These are phyloP conservation scores for Penicillium cosmopolitanum DNA, from an alignment of 495 filamentous ascomycete species.

Conservation along the genomic window DNA sequence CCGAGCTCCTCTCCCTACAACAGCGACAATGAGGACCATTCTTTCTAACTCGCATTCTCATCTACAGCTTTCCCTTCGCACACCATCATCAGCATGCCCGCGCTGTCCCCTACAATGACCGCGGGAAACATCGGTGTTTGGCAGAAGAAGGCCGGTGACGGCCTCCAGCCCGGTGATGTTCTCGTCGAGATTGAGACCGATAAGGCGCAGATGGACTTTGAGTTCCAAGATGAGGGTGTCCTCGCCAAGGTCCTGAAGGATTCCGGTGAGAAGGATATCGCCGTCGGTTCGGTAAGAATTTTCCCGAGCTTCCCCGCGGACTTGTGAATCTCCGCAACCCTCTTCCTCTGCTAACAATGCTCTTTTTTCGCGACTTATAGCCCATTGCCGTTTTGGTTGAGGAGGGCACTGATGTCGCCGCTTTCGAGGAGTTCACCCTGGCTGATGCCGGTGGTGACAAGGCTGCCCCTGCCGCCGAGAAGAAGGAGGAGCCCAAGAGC, in stretches of 20 bases:
- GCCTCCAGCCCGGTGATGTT: conserved; percentile 90
- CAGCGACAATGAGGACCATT: not conserved
- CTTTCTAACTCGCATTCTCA: not conserved
- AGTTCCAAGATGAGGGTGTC: conserved; percentile 98
- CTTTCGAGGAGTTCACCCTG: conserved; percentile 86
- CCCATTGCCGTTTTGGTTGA: conserved; percentile 96
- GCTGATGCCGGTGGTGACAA: conserved; percentile 91
- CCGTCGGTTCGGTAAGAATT: conserved; percentile 86
- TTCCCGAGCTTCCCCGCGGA: conserved; percentile 32
- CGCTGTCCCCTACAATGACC: conserved; percentile 96
- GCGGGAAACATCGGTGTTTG: conserved; percentile 95
- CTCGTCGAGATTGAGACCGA: conserved; percentile 99
- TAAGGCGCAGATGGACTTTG: conserved; percentile 99
- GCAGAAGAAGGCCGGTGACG: conserved; percentile 96
- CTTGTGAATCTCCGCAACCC: conserved; percentile 5
- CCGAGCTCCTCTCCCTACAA: conserved; percentile 7
- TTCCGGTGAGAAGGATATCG: conserved; percentile 89
- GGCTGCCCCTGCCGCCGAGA: conserved; percentile 56
- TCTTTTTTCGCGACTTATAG: conserved; percentile 46
- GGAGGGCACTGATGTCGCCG: conserved; percentile 79
- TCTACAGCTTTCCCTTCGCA: conserved; percentile 82
- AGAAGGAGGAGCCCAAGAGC: conserved; percentile 64
- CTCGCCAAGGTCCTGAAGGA: conserved; percentile 95
- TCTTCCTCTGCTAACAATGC: not conserved
- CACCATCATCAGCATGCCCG: conserved; percentile 96